These are phyloP conservation scores for Mycena galericulata DNA, from an alignment of 768 basidiomycete genomes.

Conservation along the genomic window DNA sequence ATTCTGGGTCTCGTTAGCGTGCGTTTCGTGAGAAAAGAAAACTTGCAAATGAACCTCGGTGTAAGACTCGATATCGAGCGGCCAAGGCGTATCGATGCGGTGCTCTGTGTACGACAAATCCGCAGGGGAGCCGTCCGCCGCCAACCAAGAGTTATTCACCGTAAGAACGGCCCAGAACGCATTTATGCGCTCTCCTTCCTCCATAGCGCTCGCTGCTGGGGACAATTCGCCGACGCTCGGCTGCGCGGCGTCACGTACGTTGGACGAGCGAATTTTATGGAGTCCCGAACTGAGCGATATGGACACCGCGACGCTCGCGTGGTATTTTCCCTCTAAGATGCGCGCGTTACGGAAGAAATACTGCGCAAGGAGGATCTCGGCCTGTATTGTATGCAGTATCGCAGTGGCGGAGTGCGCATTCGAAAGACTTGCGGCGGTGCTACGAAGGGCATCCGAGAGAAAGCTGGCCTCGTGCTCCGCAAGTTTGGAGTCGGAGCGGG, in stretches of 20 bases:
- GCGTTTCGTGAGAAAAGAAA: not conserved
- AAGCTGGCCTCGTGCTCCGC: conserved; percentile 3
- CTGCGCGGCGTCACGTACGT: conserved; percentile 1
- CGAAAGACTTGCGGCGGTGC: not conserved
- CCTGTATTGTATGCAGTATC: conserved; percentile 31
- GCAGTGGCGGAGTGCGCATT: conserved; percentile 8
- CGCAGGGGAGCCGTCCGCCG: conserved; percentile 25
- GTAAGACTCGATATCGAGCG: conserved; percentile 22
- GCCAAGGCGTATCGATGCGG: conserved; percentile 38
- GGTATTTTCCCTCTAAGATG: conserved; percentile 32
- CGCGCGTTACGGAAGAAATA: conserved; percentile 32
- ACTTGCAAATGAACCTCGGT: not conserved
- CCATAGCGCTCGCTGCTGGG: conserved; percentile 11
- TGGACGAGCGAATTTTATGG: conserved; percentile 28
- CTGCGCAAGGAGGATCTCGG: conserved; percentile 30
- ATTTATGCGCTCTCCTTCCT: conserved; percentile 38
- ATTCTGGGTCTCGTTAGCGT: not conserved
- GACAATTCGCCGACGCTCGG: not conserved
- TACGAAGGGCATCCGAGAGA: conserved; percentile 24
- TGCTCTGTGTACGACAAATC: conserved; percentile 25
- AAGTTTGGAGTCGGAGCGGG: conserved; percentile 12
- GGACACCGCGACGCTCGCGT: conserved; percentile 27
- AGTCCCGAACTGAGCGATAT: conserved; percentile 27
- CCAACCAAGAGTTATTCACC: conserved; percentile 25
- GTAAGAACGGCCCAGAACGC: conserved; percentile 38